Conservation (phyloP, 495 filamentous ascomycete genomes). For the Neurospora sp. region DNA sequence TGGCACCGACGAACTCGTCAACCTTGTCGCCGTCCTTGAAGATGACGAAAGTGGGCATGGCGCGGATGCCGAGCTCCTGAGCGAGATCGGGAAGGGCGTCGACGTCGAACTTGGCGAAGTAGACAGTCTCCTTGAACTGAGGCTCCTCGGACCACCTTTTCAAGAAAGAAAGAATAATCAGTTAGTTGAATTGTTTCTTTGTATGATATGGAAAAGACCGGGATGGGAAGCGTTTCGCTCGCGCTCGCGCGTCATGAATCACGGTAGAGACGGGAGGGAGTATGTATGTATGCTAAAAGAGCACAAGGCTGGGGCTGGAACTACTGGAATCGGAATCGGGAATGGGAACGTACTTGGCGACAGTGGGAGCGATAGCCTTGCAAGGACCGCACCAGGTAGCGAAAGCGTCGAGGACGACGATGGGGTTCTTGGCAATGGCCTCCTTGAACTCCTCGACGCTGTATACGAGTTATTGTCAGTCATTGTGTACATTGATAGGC, state of each 20-base stretch:
- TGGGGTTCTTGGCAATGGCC: slow-evolving; percentile 40
- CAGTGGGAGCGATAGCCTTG: slow-evolving; percentile 71
- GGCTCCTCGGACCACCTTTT: slow-evolving; percentile 45
- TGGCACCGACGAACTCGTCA: slow-evolving; percentile 72
- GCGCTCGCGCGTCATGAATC: background rate
- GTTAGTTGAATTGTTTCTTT: background rate
- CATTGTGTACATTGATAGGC: background rate
- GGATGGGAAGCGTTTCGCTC: background rate
- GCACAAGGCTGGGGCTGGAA: background rate
- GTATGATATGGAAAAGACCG: background rate
- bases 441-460: slow-evolving; percentile 55
- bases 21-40: slow-evolving; percentile 64
- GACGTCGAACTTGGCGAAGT: slow-evolving; percentile 91
- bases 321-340: background rate
- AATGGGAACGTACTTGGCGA: slow-evolving; percentile 41
- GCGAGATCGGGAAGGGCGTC: slow-evolving; percentile 70
- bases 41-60: slow-evolving; percentile 90
- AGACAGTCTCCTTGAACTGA: slow-evolving; percentile 34
- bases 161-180: background rate
- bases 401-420: slow-evolving; percentile 78
- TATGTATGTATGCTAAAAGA: background rate
- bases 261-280: background rate
- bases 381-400: slow-evolving; percentile 94
- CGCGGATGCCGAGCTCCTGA: slow-evolving; percentile 71
- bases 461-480: slow-evolving; percentile 11